phyloP scores from a whole-genome alignment of 1,284 basidiomycete genomes.

The Malassezia globosa region DNA sequence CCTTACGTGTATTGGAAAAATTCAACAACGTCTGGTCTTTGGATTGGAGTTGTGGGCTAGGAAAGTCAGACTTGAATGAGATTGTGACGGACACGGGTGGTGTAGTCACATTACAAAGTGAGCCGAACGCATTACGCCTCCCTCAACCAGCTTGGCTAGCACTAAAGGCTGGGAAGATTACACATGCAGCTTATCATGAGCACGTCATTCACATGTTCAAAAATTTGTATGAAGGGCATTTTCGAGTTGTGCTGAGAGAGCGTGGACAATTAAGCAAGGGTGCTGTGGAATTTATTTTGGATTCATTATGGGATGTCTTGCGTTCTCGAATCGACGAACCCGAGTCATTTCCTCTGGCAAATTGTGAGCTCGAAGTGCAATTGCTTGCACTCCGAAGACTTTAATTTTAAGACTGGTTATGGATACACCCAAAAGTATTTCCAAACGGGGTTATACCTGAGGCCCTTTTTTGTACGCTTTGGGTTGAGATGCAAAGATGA shows the following conservation, averaged over 20 bases:
- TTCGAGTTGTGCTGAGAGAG: constrained; percentile 45
- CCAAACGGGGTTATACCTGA: too few species aligned
- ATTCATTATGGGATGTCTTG: constrained; percentile 47
- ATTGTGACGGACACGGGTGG: constrained; percentile 1
- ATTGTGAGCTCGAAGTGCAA: constrained; percentile 47
- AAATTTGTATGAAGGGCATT: constrained; percentile 48
- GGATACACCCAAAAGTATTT: too few species aligned
- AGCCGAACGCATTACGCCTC: constrained; percentile 35
- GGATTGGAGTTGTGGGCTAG: constrained; percentile 45
- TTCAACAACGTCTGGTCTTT: constrained; percentile 45
- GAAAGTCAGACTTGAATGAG: constrained; percentile 20
- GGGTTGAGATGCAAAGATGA: too few species aligned
- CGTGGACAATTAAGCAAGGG: constrained; percentile 46
- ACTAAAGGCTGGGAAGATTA: constrained; percentile 44
- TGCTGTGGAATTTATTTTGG: constrained; percentile 47
- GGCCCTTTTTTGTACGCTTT: too few species aligned
- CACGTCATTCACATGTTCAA: constrained; percentile 47
- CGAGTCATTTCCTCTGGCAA: constrained; percentile 21
- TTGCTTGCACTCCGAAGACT: constrained; percentile 41
- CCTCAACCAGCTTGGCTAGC: constrained; percentile 48
- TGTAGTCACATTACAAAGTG: constrained; percentile 17
- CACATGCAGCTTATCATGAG: constrained; percentile 45
- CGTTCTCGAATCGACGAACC: constrained; percentile 22
- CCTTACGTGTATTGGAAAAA: constrained; percentile 45
- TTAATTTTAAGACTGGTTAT: too few species aligned